phyloP scores from a whole-genome alignment of 495 filamentous ascomycete genomes.

The Lentithecium fluviatile region DNA sequence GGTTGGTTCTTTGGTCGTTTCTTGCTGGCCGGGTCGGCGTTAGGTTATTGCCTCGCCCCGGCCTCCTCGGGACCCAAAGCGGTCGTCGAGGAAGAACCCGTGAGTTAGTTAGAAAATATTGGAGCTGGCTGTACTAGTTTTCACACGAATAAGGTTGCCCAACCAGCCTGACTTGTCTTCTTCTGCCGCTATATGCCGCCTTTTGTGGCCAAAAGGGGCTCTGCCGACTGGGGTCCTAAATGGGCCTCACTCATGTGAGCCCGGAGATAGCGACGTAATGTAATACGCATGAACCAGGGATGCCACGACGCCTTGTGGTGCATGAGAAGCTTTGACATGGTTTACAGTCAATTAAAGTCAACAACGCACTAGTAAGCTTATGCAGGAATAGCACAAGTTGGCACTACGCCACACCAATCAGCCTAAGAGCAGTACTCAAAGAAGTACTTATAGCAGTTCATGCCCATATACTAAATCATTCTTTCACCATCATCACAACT shows the following conservation, averaged over 20 bases:
- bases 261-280: constrained; percentile 8
- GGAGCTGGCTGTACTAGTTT: too few relatives aligned
- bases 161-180: too few relatives aligned
- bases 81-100: too few relatives aligned
- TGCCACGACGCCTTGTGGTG: constrained; percentile 9
- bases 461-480: constrained; percentile 19
- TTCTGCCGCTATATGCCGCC: too few relatives aligned
- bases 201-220: too few relatives aligned
- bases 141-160: too few relatives aligned
- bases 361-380: constrained; percentile 15
- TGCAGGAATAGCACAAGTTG: constrained; percentile 15
- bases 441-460: constrained; percentile 19
- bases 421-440: constrained; percentile 14
- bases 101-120: too few relatives aligned
- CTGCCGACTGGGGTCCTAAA: not conserved
- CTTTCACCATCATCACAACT: constrained; percentile 19
- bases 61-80: too few relatives aligned
- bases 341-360: constrained; percentile 18
- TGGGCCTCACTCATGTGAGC: constrained; percentile 10
- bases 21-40: too few relatives aligned
- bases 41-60: too few relatives aligned
- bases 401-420: constrained; percentile 13
- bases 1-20: too few relatives aligned
- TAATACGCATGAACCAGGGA: constrained; percentile 12
- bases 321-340: constrained; percentile 15